Evolutionary conservation across 2,329 filamentous ascomycete genomes (phyloP).

Genomic region (Diaporthe vexans): DNA sequence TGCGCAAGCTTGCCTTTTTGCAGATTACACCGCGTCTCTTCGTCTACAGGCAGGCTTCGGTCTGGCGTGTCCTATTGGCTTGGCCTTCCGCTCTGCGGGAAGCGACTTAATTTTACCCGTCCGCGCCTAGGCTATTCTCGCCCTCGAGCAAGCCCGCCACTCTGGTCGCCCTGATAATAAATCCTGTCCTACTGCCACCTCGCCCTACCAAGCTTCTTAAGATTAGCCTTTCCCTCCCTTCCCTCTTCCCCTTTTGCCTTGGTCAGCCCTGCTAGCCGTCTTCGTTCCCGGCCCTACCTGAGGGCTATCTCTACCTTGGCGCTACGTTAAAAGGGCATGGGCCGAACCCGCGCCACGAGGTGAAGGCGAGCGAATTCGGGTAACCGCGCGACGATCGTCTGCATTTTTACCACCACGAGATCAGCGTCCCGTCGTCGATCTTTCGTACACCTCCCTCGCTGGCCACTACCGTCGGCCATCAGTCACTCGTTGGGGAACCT

Average conservation of each 20-base stretch:
- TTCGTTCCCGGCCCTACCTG: conserved; percentile 12
- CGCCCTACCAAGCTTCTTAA: conserved; percentile 16
- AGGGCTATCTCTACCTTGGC: conserved; percentile 1
- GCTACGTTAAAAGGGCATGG: conserved; percentile 30
- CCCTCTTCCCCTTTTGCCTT: conserved; percentile 3
- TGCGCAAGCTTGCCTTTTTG: conserved; percentile 4
- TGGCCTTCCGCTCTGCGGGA: conserved; percentile 23
- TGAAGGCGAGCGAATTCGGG: conserved; percentile 21
- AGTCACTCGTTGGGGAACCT: conserved; percentile 36
- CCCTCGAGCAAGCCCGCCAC: not conserved
- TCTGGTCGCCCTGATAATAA: conserved; percentile 13
- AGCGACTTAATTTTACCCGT: conserved; percentile 21
- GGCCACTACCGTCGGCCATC: conserved; percentile 21
- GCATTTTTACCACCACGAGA: conserved; percentile 3
- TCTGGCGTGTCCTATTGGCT: conserved; percentile 32
- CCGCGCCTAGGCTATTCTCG: conserved; percentile 7
- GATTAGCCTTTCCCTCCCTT: conserved; percentile 25
- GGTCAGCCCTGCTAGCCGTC: conserved; percentile 26
- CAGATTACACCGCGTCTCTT: conserved; percentile 26
- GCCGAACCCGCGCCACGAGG: conserved; percentile 23
- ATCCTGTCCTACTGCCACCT: conserved; percentile 31
- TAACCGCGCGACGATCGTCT: conserved; percentile 21
- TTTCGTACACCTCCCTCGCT: not conserved
- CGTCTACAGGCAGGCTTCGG: not conserved
- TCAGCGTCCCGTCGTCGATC: conserved; percentile 22